Evolutionary conservation across 345 rosid species (phyloP), one percentile per base, ranked within the genome.

Genomic region (Acer campestre): DNA sequence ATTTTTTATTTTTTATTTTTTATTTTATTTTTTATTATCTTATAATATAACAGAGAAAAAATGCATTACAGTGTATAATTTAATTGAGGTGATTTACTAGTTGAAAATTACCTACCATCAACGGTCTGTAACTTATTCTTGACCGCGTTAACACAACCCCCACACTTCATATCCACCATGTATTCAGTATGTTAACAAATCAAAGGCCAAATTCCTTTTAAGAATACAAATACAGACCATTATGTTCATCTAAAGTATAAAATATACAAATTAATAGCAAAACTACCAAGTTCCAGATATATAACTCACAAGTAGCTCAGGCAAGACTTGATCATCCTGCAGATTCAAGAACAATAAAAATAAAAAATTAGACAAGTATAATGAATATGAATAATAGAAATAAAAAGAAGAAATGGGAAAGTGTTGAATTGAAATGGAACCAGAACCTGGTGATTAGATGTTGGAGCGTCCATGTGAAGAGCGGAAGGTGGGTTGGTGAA

Each of bases 161-260:
- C 97, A 49, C 99, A 94, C 84, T 86, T 94, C 97, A 96, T 96
- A 83, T 96, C 97, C 75, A 96, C 98, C 99, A 96, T 96, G 80
- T 62, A 96, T 85, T 94, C 98, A 11, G 97, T 96, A 97, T 94
- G 81, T 27, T 8, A 63, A 61, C 77, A 81, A 63, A 51, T 31
- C 38, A 70, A 42, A 53, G 11, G 44, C 31, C 44, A 61, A 49
- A 2, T 29, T 69, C 49, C 8, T 22, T 4, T 51, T 3, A 49
- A 69, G 58, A 48, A 71, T 12, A n/a, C 55, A 67, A 75, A 70
- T 49, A 61, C 16, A 71, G 17, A 10, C 69, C 38, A 55, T 25
- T 67, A 31, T 44, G 27, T n/a, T 65, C 62, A 2, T 46, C 46
- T 10, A 63, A 74, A 23, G 7, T 31, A 31, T 31, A 5, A 35